These are phyloP conservation scores for Boletus hoseneyae DNA, from an alignment of 1,284 basidiomycete genomes.

Conservation along the genomic window DNA sequence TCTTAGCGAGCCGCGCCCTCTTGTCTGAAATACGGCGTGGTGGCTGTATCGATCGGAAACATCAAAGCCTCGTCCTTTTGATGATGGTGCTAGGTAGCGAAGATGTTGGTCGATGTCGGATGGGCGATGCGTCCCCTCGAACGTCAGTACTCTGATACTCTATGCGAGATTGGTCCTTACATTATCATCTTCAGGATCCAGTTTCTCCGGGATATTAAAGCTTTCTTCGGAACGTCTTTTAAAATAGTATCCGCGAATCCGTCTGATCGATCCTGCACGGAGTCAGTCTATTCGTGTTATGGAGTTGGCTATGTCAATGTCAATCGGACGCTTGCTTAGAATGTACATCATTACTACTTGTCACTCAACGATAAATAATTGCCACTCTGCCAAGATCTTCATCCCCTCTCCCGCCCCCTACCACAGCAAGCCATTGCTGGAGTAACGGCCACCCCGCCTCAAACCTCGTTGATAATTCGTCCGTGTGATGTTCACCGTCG, in stretches of 20 bases:
- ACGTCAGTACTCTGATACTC: conserved; percentile 56
- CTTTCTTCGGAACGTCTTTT: conserved; percentile 77
- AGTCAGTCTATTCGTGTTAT: conserved; percentile 75
- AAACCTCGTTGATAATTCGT: conserved; percentile 83
- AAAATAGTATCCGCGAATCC: conserved; percentile 52
- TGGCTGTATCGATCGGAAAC: conserved; percentile 89
- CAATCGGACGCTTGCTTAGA: conserved; percentile 66
- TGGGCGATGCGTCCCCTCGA: conserved; percentile 78
- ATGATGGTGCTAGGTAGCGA: conserved; percentile 96
- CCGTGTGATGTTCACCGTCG: conserved; percentile 88
- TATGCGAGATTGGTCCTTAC: conserved; percentile 9
- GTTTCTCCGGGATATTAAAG: conserved; percentile 81
- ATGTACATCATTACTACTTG: conserved; percentile 2
- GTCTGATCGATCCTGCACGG: conserved; percentile 44
- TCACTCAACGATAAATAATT: conserved; percentile 43
- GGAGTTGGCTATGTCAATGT: conserved; percentile 76
- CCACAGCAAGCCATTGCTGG: conserved; percentile 66
- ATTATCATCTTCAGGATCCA: conserved; percentile 61
- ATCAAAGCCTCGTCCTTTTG: conserved; percentile 85
- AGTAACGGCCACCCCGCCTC: conserved; percentile 83
- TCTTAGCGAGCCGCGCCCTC: conserved; percentile 74
- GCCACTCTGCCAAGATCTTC: conserved; percentile 49
- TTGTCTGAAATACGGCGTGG: conserved; percentile 78
- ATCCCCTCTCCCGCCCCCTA: conserved; percentile 55
- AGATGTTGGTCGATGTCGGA: conserved; percentile 87